phyloP scores from a whole-genome alignment of 2,329 filamentous ascomycete species.

The Cryphonectria parasitica region DNA sequence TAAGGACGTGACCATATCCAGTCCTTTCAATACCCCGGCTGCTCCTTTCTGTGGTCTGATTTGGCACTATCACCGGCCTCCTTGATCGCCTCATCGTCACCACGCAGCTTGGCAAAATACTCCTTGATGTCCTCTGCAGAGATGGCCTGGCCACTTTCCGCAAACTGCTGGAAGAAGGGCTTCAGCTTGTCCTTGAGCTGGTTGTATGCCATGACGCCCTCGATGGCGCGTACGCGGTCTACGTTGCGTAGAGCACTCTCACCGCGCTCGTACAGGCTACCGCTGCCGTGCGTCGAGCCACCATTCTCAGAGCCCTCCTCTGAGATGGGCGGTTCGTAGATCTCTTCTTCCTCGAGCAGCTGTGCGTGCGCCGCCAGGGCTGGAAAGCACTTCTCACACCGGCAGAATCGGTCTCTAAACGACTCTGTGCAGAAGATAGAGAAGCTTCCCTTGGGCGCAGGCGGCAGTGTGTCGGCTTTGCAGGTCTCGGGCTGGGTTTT shows the following conservation, averaged over 20 bases:
- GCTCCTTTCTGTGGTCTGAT: conserved; percentile 50
- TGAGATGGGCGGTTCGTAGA: conserved; percentile 89
- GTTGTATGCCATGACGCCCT: conserved; percentile 98
- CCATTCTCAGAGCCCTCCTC: conserved; percentile 60
- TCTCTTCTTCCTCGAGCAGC: conserved; percentile 91
- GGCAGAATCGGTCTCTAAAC: conserved; percentile 84
- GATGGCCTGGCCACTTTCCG: conserved; percentile 85
- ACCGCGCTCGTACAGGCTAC: conserved; percentile 85
- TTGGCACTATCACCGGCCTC: conserved; percentile 61
- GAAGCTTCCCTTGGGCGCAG: conserved; percentile 61
- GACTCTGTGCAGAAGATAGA: conserved; percentile 80
- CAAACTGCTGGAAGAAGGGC: conserved; percentile 90
- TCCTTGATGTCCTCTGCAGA: conserved; percentile 94
- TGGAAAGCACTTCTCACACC: conserved; percentile 79
- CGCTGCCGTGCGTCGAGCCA: conserved; percentile 69
- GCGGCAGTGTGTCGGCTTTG: conserved; percentile 65
- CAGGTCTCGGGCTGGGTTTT: conserved; percentile 47
- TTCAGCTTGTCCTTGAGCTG: conserved; percentile 95
- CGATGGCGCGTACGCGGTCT: conserved; percentile 89
- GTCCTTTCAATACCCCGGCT: conserved; percentile 53
- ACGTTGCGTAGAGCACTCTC: conserved; percentile 91
- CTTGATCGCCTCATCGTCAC: conserved; percentile 76
- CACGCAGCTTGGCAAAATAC: conserved; percentile 92
- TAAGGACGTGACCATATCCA: neutral
- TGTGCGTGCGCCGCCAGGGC: conserved; percentile 72